A percentile compares a stretch with the other conserved stretches of the same genome.
phyloP scores from a whole-genome alignment of 257 asterid species.

The Solanum infundibuliforme region DNA sequence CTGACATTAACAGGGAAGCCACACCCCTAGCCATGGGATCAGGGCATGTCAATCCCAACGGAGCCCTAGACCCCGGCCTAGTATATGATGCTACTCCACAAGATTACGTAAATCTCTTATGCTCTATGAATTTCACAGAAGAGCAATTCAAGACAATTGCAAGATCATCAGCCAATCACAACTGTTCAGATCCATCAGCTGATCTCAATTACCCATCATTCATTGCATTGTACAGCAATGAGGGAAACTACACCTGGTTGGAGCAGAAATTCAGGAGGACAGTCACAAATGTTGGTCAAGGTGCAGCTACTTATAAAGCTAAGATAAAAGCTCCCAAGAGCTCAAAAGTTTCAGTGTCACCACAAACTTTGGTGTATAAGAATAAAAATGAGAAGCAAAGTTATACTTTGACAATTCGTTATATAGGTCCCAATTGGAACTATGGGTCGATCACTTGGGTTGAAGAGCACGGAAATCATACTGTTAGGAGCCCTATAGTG shows the following conservation, averaged over 20 bases:
- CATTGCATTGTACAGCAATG: neutral
- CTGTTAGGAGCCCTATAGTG: neutral
- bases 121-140: neutral
- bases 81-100: neutral
- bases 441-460: constrained; percentile 37
- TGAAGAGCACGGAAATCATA: constrained; percentile 18
- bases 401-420: constrained; percentile 3
- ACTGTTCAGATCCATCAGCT: neutral
- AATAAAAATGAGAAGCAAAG: constrained; percentile 11
- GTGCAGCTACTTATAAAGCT: neutral
- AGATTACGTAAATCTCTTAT: neutral
- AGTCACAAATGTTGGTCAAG: neutral
- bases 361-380: neutral
- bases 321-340: neutral
- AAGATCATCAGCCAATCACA: neutral
- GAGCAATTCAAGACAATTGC: neutral
- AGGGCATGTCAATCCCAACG: neutral
- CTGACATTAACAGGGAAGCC: neutral
- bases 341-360: constrained; percentile 2
- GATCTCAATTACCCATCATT: neutral
- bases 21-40: neutral
- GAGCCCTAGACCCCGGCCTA: neutral
- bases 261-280: neutral
- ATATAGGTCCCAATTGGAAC: neutral
- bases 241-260: neutral